Percentiles rank a stretch among this genome's conserved stretches.
Conservation (phyloP, 2,329 filamentous ascomycete species). For the Cladophialophora exuberans region DNA sequence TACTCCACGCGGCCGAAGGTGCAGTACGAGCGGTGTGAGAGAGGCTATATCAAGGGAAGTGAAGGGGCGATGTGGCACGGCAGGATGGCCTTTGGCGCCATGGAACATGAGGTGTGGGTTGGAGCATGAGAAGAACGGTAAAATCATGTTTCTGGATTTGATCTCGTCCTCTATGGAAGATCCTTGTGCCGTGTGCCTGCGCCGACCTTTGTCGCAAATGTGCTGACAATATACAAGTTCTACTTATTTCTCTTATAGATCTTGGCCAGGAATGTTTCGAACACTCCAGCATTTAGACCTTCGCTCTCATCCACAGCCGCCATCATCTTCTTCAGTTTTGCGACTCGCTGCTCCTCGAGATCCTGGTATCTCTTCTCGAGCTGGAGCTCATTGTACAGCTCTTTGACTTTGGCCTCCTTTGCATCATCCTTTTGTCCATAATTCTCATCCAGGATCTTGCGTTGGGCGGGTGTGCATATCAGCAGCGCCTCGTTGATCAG, state of each 20-base stretch:
- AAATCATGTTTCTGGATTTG: background rate
- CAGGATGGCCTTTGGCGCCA: constrained; percentile 11
- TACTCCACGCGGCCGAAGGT: constrained; percentile 15
- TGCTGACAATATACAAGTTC: background rate
- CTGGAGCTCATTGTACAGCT: constrained; percentile 81
- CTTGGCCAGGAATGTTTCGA: constrained; percentile 88
- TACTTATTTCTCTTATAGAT: constrained; percentile 99
- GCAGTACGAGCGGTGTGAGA: constrained; percentile 17
- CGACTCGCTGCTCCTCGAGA: constrained; percentile 85
- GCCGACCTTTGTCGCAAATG: background rate
- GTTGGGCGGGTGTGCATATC: constrained; percentile 80
- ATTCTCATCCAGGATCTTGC: constrained; percentile 83
- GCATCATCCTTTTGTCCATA: constrained; percentile 89
- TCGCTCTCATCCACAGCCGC: constrained; percentile 78
- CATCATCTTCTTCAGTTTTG: constrained; percentile 77
- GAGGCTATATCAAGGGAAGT: constrained; percentile 15
- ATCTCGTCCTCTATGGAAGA: background rate
- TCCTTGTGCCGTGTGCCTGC: too few relatives aligned
- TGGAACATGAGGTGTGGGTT: constrained; percentile 16
- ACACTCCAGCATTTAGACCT: constrained; percentile 87
- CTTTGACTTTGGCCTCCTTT: constrained; percentile 85
- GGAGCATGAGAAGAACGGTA: constrained; percentile 4
- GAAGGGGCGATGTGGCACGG: constrained; percentile 15
- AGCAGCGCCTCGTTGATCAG: constrained; percentile 91
- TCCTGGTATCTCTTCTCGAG: constrained; percentile 81